Evolutionary conservation across 805 yeast species (phyloP).

Genomic region (Sugiyamaella boreocaroliniensis): DNA sequence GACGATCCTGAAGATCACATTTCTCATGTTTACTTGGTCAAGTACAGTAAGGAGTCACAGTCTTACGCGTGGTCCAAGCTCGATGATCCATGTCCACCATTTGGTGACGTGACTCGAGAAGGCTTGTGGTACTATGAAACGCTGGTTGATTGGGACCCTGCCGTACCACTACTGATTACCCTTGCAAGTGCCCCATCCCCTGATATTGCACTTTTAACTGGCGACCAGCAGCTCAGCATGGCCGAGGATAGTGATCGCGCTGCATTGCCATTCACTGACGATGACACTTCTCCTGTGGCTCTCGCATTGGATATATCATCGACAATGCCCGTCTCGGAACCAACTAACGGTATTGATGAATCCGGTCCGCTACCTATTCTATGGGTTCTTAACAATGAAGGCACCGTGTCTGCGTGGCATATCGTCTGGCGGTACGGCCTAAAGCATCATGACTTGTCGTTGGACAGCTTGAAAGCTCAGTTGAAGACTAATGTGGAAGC

Average conservation of each 20-base stretch:
- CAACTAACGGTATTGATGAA: slow-evolving; percentile 52
- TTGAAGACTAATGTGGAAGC: not conserved
- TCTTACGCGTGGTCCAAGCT: slow-evolving; percentile 12
- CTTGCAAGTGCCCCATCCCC: slow-evolving; percentile 59
- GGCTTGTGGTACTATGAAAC: slow-evolving; percentile 22
- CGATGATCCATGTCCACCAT: slow-evolving; percentile 28
- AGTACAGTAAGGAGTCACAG: not conserved
- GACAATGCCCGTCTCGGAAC: slow-evolving; percentile 40
- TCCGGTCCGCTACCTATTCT: slow-evolving; percentile 56
- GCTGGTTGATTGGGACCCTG: slow-evolving; percentile 20
- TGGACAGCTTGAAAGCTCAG: not conserved
- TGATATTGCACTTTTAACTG: slow-evolving; percentile 48
- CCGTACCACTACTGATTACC: slow-evolving; percentile 31
- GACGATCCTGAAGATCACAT: slow-evolving; percentile 18
- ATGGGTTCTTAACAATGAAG: slow-evolving; percentile 56
- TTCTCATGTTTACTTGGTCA: slow-evolving; percentile 16
- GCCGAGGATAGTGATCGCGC: slow-evolving; percentile 69
- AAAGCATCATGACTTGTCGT: slow-evolving; percentile 20
- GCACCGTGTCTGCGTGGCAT: slow-evolving; percentile 58
- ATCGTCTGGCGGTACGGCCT: slow-evolving; percentile 52
- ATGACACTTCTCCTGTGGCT: slow-evolving; percentile 63
- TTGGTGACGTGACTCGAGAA: slow-evolving; percentile 21
- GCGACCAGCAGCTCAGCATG: slow-evolving; percentile 37
- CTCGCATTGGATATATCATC: slow-evolving; percentile 53
- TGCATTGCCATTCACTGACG: slow-evolving; percentile 62